Base-by-base conservation (phyloP, 441 rosid genomes). In the Omphalea diandra region DNA sequence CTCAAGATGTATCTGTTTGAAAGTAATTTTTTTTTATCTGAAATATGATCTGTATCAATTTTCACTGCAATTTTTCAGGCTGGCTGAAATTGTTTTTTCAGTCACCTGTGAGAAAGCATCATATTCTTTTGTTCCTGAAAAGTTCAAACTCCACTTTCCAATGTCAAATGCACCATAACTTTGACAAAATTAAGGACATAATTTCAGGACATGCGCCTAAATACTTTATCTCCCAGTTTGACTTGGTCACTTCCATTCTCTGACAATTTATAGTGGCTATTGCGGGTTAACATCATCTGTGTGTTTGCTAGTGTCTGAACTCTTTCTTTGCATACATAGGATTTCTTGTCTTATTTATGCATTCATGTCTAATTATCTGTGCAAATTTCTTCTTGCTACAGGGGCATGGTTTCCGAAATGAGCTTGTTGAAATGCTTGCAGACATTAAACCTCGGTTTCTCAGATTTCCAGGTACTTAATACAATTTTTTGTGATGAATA, bases 331-430 rank as follows among this genome's bases (percentile, higher is more conserved):
- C n/a, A n/a, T n/a, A n/a, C n/a, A n/a, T n/a, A n/a, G n/a, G n/a
- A n/a, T n/a, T 38, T 9, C 67, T 31, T n/a, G n/a, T n/a, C n/a
- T n/a, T n/a, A n/a, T n/a, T 22, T 7, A 18, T 56, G 22, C 18
- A 44, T 15, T 44, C 14, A 18, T 32, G 35, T 43, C 18, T 72
- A 35, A 43, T 35, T 18, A n/a, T 61, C 24, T 55, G 32, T 53
- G 35, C 20, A 17, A 2, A 7, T 32, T 43, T 62, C 61, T 22
- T 71, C 58, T 64, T 80, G 81, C 57, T 49, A 49, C 76, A 93
- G 97, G 96, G 94, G 58, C 97, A 89, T 83, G 98, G 98, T 73
- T 93, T 93, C 72, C 83, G 97, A 76, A 84, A 66, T 27, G 97
- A 86, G 53, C 98, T 90, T 58, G 70, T 77, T 70, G 75, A 85